Evolutionary conservation across 352 stramenopile genomes (phyloP).

Genomic region (Phytophthora rubi): DNA sequence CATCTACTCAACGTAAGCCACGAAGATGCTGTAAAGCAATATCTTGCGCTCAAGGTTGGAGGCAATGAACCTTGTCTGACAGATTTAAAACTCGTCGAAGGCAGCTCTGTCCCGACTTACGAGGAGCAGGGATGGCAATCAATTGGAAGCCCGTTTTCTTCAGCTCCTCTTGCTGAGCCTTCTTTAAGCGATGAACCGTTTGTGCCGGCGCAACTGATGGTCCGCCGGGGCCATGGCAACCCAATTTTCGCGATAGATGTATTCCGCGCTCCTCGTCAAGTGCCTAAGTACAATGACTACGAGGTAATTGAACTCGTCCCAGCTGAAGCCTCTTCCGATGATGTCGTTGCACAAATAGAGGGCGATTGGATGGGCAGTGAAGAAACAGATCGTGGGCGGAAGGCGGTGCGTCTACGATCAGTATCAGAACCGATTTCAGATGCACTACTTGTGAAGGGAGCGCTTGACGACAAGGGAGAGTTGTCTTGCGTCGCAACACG

Average conservation of each 20-base stretch:
- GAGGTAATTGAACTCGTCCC: slow-evolving; percentile 82
- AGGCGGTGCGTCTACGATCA: slow-evolving; percentile 67
- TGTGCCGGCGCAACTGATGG: slow-evolving; percentile 60
- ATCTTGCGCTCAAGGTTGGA: slow-evolving; percentile 83
- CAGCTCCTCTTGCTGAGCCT: slow-evolving; percentile 13
- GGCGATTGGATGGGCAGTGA: slow-evolving; percentile 84
- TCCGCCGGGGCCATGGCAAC: slow-evolving; percentile 83
- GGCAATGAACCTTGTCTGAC: slow-evolving; percentile 85
- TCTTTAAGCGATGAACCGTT: slow-evolving; percentile 13
- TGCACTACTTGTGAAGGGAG: slow-evolving; percentile 66
- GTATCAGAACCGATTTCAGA: slow-evolving; percentile 61
- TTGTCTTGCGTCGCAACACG: slow-evolving; percentile 61
- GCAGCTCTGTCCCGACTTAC: slow-evolving; percentile 48
- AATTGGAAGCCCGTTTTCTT: slow-evolving; percentile 69
- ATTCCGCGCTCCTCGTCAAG: slow-evolving; percentile 81
- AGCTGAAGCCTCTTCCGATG: slow-evolving; percentile 16
- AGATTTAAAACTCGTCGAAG: slow-evolving; percentile 70
- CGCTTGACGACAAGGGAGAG: slow-evolving; percentile 77
- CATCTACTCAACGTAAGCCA: slow-evolving; percentile 75
- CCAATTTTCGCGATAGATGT: slow-evolving; percentile 89
- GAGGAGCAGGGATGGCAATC: slow-evolving; percentile 70
- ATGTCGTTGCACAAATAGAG: slow-evolving; percentile 39
- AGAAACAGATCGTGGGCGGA: slow-evolving; percentile 68
- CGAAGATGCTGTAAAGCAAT: slow-evolving; percentile 76
- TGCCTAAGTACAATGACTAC: slow-evolving; percentile 91